These are phyloP conservation scores for Pichia californica DNA, from an alignment of 805 yeast species.

Conservation along the genomic window DNA sequence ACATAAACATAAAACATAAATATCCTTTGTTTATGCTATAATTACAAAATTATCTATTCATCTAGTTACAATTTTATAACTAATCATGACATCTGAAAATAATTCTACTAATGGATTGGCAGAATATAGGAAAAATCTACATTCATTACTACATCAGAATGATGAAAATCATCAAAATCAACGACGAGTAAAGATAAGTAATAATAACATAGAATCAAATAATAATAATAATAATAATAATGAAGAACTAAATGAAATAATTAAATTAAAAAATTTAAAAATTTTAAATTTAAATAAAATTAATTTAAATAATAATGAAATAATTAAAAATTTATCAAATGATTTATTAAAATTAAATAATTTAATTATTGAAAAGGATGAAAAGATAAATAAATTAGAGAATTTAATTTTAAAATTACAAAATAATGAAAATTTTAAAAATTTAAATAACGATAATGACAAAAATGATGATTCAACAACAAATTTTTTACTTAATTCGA, in stretches of 20 bases:
- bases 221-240: neutral
- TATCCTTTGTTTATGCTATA: too few relatives aligned
- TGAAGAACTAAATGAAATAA: constrained; percentile 4
- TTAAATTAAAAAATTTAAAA: constrained; percentile 8
- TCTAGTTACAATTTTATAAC: too few relatives aligned
- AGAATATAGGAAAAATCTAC: constrained; percentile 3
- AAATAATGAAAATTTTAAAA: neutral
- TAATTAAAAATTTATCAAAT: neutral
- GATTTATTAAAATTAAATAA: neutral
- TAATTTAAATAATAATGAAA: neutral
- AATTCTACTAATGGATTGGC: neutral
- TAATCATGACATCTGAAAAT: neutral
- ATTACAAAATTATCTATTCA: too few relatives aligned
- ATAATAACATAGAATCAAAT: neutral
- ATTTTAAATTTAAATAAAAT: constrained; percentile 4
- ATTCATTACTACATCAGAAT: neutral
- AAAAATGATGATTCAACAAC: neutral
- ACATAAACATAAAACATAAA: too few relatives aligned
- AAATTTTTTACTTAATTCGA: neutral
- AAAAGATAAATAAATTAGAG: constrained; percentile 1
- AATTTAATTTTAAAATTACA: constrained; percentile 1
- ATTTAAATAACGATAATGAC: constrained; percentile 3
- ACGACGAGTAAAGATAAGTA: too few relatives aligned
- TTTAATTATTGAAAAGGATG: neutral
- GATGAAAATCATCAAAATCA: neutral